These are phyloP conservation scores for Penicillium sp. DNA, from an alignment of 2,329 filamentous ascomycete species.

Conservation along the genomic window DNA sequence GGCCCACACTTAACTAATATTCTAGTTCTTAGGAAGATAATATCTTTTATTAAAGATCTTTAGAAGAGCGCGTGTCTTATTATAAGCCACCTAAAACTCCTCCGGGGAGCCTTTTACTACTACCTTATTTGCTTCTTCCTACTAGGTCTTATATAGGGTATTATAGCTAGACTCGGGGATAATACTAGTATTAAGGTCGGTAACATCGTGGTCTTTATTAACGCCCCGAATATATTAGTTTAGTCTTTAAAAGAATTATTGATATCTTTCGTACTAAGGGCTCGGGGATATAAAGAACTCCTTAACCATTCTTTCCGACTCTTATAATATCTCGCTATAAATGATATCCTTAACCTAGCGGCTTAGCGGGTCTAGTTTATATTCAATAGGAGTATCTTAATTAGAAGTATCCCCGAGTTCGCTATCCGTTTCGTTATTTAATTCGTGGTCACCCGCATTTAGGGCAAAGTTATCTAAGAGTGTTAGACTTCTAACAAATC, in stretches of 20 bases:
- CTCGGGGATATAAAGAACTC: rapidly evolving
- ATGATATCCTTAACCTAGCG: not conserved
- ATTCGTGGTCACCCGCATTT: not conserved
- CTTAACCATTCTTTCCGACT: not conserved
- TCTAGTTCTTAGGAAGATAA: not conserved
- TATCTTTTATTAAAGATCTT: rapidly evolving
- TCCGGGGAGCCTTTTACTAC: rapidly evolving
- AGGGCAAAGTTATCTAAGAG: not conserved
- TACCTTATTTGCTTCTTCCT: rapidly evolving
- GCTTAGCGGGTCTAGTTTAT: not conserved
- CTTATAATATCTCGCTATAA: rapidly evolving
- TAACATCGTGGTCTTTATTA: rapidly evolving
- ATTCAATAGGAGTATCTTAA: rapidly evolving
- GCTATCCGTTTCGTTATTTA: rapidly evolving
- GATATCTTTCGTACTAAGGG: rapidly evolving
- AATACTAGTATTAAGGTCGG: rapidly evolving
- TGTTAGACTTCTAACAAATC: not conserved
- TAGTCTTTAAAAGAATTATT: rapidly evolving
- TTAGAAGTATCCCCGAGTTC: not conserved
- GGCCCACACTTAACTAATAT: not conserved
- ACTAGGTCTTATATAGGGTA: rapidly evolving
- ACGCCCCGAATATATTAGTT: rapidly evolving
- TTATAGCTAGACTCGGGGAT: not conserved
- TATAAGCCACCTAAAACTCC: rapidly evolving
- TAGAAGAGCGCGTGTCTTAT: not conserved